A percentile compares a stretch with the other conserved stretches of the same genome.
phyloP scores from a whole-genome alignment of 2,329 filamentous ascomycete species.

The Mariannaea elegans region DNA sequence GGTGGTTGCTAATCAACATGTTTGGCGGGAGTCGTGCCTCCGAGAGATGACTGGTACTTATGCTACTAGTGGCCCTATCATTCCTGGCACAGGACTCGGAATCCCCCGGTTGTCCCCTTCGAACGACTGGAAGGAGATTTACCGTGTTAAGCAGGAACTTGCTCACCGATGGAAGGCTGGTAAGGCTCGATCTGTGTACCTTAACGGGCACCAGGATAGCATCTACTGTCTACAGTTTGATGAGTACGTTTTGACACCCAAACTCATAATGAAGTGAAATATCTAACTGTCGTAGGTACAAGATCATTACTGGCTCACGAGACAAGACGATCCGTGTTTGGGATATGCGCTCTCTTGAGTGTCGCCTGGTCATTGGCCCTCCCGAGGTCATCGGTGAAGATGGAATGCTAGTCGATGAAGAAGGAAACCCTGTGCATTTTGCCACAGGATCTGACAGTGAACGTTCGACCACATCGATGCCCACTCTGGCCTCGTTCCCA shows the following conservation, averaged over 20 bases:
- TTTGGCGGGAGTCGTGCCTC: constrained; percentile 72
- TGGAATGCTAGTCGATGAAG: constrained; percentile 60
- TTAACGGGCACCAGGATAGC: constrained; percentile 93
- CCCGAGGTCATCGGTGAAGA: constrained; percentile 67
- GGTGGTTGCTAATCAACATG: constrained; percentile 61
- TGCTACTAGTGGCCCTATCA: constrained; percentile 63
- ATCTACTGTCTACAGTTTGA: constrained; percentile 99
- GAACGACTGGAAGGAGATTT: constrained; percentile 89
- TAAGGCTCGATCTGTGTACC: constrained; percentile 82
- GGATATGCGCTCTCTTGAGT: constrained; percentile 91
- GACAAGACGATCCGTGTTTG: constrained; percentile 96
- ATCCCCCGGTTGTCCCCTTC: constrained; percentile 63
- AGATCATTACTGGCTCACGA: constrained; percentile 95
- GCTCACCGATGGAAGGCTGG: constrained; percentile 82
- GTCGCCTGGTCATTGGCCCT: constrained; percentile 86
- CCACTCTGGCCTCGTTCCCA: constrained; percentile 64
- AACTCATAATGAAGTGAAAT: not conserved
- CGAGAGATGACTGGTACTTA: constrained; percentile 68
- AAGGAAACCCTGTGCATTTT: constrained; percentile 63
- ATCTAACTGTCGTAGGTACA: constrained; percentile 68
- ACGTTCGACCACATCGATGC: constrained; percentile 56
- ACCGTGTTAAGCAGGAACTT: constrained; percentile 78
- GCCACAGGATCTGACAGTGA: constrained; percentile 63
- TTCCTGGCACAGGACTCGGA: constrained; percentile 64
- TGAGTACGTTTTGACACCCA: constrained; percentile 68